These are phyloP conservation scores for Acanthamoeba pearcei DNA, from an alignment of 208 protist genomes.

Conservation along the genomic window DNA sequence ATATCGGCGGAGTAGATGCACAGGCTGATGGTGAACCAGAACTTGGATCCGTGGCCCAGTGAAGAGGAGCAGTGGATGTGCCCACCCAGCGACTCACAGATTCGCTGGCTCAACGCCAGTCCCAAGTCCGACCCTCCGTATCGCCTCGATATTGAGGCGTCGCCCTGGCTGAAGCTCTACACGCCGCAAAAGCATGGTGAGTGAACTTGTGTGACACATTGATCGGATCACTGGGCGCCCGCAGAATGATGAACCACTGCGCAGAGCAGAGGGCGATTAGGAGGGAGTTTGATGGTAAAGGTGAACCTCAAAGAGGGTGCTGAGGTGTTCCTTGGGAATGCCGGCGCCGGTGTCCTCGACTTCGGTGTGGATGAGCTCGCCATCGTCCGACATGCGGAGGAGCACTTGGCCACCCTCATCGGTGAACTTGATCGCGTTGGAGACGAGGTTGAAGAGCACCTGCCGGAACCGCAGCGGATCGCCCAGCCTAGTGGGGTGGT, in stretches of 20 bases:
- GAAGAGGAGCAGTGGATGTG: background rate
- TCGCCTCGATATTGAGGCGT: background rate
- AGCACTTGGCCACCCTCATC: background rate
- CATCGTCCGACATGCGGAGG: background rate
- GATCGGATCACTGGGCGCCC: background rate
- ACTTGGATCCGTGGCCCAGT: slow-evolving; percentile 28
- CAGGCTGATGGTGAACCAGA: slow-evolving; percentile 27
- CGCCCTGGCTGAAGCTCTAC: slow-evolving; percentile 54
- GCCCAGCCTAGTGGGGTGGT: slow-evolving; percentile 9
- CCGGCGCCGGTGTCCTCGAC: slow-evolving; percentile 81
- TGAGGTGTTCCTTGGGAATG: slow-evolving; percentile 76
- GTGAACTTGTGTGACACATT: background rate
- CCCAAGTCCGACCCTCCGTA: slow-evolving; percentile 41
- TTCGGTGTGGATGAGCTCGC: slow-evolving; percentile 35
- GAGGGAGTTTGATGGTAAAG: too few relatives aligned
- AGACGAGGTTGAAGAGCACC: slow-evolving; percentile 68
- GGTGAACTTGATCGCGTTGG: slow-evolving; percentile 74
- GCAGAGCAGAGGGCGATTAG: background rate
- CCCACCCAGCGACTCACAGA: slow-evolving; percentile 40
- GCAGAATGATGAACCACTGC: background rate
- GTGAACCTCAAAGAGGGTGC: slow-evolving; percentile 67
- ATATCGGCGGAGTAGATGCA: background rate
- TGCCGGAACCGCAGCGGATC: slow-evolving; percentile 74
- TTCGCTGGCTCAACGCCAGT: background rate
- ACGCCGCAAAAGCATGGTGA: too few relatives aligned